Conservation (phyloP, 352 stramenopile species). For the Ophiocytium majus region DNA sequence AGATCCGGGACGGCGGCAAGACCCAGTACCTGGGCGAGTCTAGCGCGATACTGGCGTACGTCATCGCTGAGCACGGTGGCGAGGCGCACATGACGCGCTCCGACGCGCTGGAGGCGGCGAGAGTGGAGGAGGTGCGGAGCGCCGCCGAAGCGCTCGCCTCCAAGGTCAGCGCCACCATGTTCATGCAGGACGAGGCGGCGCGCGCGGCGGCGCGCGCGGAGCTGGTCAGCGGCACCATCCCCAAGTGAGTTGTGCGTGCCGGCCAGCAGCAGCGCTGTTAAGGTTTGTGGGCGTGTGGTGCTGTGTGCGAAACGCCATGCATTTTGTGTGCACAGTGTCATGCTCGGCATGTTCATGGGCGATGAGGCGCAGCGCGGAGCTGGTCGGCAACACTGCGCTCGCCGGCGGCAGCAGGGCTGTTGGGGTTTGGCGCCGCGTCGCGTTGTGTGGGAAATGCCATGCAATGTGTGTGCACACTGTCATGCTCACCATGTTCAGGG, state of each 20-base stretch:
- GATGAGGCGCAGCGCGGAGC: background rate
- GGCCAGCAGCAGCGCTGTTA: background rate
- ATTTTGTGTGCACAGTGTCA: background rate
- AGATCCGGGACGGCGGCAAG: background rate
- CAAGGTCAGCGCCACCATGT: slow-evolving; percentile 11
- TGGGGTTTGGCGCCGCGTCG: too few species aligned
- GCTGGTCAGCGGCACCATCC: background rate
- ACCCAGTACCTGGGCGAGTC: background rate
- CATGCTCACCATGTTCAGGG: background rate
- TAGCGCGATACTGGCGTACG: background rate
- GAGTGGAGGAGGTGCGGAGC: background rate
- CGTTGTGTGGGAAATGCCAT: slow-evolving; percentile 1
- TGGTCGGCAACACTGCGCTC: background rate
- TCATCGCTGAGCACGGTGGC: background rate
- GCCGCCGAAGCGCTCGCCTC: background rate
- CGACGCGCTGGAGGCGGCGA: background rate
- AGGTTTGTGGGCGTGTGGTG: too few species aligned
- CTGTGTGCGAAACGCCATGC: background rate
- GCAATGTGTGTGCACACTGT: background rate
- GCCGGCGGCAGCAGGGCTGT: background rate
- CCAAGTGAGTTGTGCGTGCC: background rate
- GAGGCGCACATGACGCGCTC: background rate
- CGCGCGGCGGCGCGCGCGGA: background rate
- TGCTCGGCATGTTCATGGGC: background rate
- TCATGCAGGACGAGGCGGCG: background rate